phyloP scores from a whole-genome alignment of 495 filamentous ascomycete genomes.

The Lophiostoma macrostomum region DNA sequence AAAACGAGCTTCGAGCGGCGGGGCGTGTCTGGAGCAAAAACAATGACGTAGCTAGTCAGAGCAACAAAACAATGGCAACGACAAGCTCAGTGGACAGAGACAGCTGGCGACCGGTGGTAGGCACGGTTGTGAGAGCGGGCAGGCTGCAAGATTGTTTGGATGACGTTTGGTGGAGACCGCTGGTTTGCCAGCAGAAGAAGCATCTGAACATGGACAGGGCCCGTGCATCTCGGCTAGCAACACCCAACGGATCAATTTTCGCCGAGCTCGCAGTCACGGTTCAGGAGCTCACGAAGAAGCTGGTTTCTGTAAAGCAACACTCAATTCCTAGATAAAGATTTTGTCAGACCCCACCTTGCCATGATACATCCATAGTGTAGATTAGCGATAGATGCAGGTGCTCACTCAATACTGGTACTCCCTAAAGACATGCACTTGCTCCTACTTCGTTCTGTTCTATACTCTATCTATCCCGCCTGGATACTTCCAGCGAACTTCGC shows the following conservation, averaged over 20 bases:
- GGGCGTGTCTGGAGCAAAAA: constrained; percentile 2
- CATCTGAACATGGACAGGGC: not conserved
- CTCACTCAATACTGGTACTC: too few species aligned
- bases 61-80: not conserved
- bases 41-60: constrained; percentile 7
- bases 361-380: too few species aligned
- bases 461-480: too few species aligned
- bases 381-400: too few species aligned
- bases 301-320: too few species aligned
- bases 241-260: constrained; percentile 7
- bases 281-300: too few species aligned
- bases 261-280: constrained; percentile 9
- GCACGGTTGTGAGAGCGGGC: not conserved
- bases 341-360: too few species aligned
- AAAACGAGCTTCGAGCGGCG: constrained; percentile 17
- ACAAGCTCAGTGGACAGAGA: not conserved
- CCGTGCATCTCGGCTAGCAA: not conserved
- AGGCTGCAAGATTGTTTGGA: constrained; percentile 27
- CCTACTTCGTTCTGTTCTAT: too few species aligned
- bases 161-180: constrained; percentile 24
- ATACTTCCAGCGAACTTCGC: too few species aligned
- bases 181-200: too few species aligned
- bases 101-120: not conserved
- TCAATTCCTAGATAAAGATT: too few species aligned
- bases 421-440: too few species aligned